Percentiles rank a stretch among this genome's conserved stretches.
These are phyloP conservation scores for Yamadazyma laniorum DNA, from an alignment of 805 yeast species.

Conservation along the genomic window DNA sequence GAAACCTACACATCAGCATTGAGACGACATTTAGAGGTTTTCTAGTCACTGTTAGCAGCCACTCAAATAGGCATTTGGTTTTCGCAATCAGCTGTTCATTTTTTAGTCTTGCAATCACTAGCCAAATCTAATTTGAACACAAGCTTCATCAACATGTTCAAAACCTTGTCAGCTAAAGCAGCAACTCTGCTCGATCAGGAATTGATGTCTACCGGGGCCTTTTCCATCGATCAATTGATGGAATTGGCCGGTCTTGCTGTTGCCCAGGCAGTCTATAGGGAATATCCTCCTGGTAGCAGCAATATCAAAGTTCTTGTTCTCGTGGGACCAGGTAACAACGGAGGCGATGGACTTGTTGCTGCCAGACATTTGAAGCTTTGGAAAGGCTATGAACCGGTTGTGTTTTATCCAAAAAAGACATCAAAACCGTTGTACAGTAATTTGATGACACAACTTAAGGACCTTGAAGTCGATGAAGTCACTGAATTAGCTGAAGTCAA, in stretches of 20 bases:
- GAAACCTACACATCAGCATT: too few relatives aligned
- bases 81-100: too few relatives aligned
- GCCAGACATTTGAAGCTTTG: slow-evolving; percentile 84
- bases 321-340: slow-evolving; percentile 95
- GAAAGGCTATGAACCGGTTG: slow-evolving; percentile 67
- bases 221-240: slow-evolving; percentile 86
- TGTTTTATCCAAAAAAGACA: slow-evolving; percentile 73
- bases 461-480: slow-evolving; percentile 61
- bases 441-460: slow-evolving; percentile 63
- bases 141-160: slow-evolving; percentile 20
- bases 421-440: slow-evolving; percentile 57
- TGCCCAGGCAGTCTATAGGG: slow-evolving; percentile 75
- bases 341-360: slow-evolving; percentile 96
- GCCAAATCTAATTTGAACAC: too few relatives aligned
- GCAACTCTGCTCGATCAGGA: slow-evolving; percentile 84
- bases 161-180: slow-evolving; percentile 38
- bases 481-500: slow-evolving; percentile 34
- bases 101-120: too few relatives aligned
- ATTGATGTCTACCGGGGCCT: slow-evolving; percentile 81
- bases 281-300: slow-evolving; percentile 54
- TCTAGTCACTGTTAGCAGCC: too few relatives aligned
- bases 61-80: too few relatives aligned
- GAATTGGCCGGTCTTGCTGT: slow-evolving; percentile 95
- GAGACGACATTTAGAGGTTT: too few relatives aligned
- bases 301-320: slow-evolving; percentile 56